phyloP scores from a whole-genome alignment of 345 rosid species.

The Arabis hirsuta region DNA sequence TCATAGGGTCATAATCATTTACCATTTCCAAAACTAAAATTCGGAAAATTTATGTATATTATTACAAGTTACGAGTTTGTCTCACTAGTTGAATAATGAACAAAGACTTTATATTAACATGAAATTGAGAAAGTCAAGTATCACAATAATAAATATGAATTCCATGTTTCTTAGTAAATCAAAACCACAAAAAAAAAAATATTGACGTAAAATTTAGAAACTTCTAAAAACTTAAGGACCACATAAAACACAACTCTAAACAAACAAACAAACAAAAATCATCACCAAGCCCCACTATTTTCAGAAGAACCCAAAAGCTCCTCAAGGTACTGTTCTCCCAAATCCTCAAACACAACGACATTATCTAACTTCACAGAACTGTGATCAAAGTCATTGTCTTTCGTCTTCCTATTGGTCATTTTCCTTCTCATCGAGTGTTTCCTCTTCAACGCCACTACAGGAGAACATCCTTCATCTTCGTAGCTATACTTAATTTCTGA shows the following conservation, averaged over 20 bases:
- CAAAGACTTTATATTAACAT: conserved; percentile 17
- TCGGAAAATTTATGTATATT: background rate
- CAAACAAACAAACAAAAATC: conserved; percentile 8
- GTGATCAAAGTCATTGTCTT: conserved; percentile 42
- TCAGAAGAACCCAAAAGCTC: conserved; percentile 57
- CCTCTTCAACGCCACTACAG: conserved; percentile 85
- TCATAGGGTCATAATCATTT: background rate
- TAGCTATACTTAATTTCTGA: conserved; percentile 54
- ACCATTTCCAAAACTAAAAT: background rate
- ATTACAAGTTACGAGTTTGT: background rate
- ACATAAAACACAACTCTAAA: conserved; percentile 15
- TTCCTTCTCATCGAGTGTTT: conserved; percentile 77
- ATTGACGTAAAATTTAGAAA: conserved; percentile 8
- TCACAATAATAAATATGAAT: conserved; percentile 9
- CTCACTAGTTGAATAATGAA: background rate
- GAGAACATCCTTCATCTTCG: conserved; percentile 70
- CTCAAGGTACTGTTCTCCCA: conserved; percentile 78
- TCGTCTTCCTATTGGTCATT: conserved; percentile 48
- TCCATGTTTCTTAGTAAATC: conserved; percentile 15
- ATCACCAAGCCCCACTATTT: conserved; percentile 44
- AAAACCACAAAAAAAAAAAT: conserved; percentile 8
- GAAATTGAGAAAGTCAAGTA: background rate
- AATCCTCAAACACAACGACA: conserved; percentile 76
- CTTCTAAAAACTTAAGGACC: conserved; percentile 23
- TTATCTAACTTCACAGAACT: conserved; percentile 48